phyloP scores from a whole-genome alignment of 495 filamentous ascomycete genomes.

The Neurospora intermedia region DNA sequence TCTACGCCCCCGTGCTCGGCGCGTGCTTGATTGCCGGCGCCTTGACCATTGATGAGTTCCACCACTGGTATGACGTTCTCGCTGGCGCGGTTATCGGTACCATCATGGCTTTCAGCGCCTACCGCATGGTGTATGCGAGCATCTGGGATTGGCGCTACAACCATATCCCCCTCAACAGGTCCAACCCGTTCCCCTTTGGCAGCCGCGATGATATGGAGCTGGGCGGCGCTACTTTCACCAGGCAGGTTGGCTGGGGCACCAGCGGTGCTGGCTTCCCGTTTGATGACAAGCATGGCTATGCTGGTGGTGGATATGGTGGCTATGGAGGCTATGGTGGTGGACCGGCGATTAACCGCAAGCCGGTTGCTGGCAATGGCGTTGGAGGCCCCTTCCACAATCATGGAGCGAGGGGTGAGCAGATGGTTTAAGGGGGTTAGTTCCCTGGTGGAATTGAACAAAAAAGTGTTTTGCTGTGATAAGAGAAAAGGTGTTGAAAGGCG shows the following conservation, averaged over 20 bases:
- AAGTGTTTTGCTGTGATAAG: neutral
- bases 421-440: neutral
- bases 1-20: constrained; percentile 49
- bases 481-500: neutral
- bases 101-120: constrained; percentile 43
- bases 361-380: neutral
- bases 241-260: constrained; percentile 36
- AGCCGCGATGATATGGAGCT: constrained; percentile 20
- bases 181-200: constrained; percentile 19
- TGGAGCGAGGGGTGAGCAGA: neutral
- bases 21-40: constrained; percentile 47
- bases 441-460: neutral
- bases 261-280: constrained; percentile 6
- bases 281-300: constrained; percentile 5
- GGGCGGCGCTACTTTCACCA: constrained; percentile 32
- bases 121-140: constrained; percentile 46
- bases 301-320: neutral
- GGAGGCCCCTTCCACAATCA: neutral
- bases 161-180: constrained; percentile 38
- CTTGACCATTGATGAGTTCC: constrained; percentile 50
- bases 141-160: constrained; percentile 51
- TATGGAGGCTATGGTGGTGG: neutral
- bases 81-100: constrained; percentile 48
- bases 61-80: constrained; percentile 51
- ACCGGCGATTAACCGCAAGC: neutral